Evolutionary conservation across 2,329 filamentous ascomycete species (phyloP).

Genomic region (Davidsoniella eucalypti): DNA sequence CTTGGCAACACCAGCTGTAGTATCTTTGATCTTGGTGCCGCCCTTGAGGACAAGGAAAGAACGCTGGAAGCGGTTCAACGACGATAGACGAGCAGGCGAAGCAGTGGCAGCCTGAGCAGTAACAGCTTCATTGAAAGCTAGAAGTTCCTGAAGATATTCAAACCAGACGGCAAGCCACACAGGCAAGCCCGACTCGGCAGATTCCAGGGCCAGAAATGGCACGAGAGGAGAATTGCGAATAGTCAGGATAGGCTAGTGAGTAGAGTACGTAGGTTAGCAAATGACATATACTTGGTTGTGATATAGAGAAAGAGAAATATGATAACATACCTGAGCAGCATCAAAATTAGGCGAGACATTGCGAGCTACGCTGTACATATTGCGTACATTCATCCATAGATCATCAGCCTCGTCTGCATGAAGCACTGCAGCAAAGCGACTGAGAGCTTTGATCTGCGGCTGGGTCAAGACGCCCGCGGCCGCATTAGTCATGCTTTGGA

Average conservation of each 20-base stretch:
- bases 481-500: background rate
- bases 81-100: constrained; percentile 31
- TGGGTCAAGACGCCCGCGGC: background rate
- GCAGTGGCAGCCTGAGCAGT: constrained; percentile 26
- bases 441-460: constrained; percentile 3
- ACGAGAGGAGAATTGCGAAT: constrained; percentile 40
- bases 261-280: constrained; percentile 8
- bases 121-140: constrained; percentile 25
- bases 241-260: constrained; percentile 36
- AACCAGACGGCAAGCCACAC: constrained; percentile 37
- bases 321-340: constrained; percentile 27
- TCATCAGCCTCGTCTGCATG: constrained; percentile 8
- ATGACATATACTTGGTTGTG: background rate
- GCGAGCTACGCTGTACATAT: constrained; percentile 20
- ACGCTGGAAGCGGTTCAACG: constrained; percentile 43
- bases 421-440: background rate
- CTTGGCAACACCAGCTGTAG: constrained; percentile 35
- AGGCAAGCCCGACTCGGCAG: constrained; percentile 25
- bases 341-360: constrained; percentile 14
- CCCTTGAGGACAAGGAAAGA: constrained; percentile 38
- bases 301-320: background rate
- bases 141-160: constrained; percentile 32
- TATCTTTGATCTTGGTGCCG: constrained; percentile 41
- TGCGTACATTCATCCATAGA: constrained; percentile 19
- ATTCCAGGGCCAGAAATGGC: constrained; percentile 27